A percentile compares a stretch with the other conserved stretches of the same genome.
phyloP scores from a whole-genome alignment of 148 eudicot genomes.

The Vaccinium corymbosum region DNA sequence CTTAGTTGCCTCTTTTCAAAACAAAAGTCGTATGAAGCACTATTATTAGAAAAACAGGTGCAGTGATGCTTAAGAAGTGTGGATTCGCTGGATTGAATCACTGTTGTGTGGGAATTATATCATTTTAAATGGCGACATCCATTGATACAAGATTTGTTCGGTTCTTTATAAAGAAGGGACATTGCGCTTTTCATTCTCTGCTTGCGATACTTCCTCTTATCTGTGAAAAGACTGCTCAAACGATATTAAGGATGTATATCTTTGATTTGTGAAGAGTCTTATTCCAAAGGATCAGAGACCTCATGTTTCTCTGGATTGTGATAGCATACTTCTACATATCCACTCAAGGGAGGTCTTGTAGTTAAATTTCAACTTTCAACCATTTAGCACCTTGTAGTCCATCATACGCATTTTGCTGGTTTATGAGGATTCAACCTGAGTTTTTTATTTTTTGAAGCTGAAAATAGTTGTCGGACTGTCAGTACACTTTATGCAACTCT shows the following conservation, averaged over 20 bases:
- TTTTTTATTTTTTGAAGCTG: background rate
- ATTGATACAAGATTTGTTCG: background rate
- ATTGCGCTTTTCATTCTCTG: background rate
- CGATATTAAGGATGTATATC: background rate
- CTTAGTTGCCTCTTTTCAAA: background rate
- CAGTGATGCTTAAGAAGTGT: background rate
- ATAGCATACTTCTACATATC: background rate
- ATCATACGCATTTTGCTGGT: background rate
- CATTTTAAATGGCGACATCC: background rate
- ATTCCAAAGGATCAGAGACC: background rate
- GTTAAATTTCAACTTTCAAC: background rate
- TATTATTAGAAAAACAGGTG: background rate
- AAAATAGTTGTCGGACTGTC: background rate
- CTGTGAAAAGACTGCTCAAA: background rate
- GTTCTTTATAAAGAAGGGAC: background rate
- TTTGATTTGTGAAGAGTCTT: background rate
- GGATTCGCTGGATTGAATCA: background rate
- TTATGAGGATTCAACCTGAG: background rate
- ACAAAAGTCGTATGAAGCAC: background rate
- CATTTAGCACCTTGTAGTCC: conserved; percentile 7
- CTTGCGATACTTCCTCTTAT: background rate
- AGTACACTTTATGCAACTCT: background rate
- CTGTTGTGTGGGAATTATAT: background rate
- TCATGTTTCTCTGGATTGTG: no score
- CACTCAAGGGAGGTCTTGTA: background rate